A percentile compares a stretch with the other conserved stretches of the same genome.
These are phyloP conservation scores for Penicillium atrosanguineum DNA, from an alignment of 495 filamentous ascomycete species.

Conservation along the genomic window DNA sequence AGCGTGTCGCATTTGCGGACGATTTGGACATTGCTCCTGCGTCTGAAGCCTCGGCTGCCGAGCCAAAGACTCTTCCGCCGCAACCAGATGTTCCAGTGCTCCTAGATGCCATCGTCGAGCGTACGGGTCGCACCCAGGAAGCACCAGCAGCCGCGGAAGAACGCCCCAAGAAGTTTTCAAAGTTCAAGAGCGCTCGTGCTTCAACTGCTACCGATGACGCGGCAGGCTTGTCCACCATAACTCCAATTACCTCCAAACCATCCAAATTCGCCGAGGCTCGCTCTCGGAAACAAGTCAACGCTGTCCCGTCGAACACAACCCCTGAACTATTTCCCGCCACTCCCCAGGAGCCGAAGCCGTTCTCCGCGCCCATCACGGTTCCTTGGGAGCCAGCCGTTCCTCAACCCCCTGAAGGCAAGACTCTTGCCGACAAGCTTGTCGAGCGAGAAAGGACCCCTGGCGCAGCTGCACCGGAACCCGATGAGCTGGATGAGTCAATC, in stretches of 20 bases:
- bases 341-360: constrained; percentile 43
- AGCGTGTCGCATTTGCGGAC: constrained; percentile 79
- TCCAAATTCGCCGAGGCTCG: constrained; percentile 15
- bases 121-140: constrained; percentile 25
- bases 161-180: constrained; percentile 42
- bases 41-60: constrained; percentile 21
- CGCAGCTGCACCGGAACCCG: constrained; percentile 50
- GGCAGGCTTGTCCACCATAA: constrained; percentile 5
- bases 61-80: constrained; percentile 33
- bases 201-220: constrained; percentile 5
- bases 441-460: constrained; percentile 51
- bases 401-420: constrained; percentile 55
- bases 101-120: constrained; percentile 50
- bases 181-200: constrained; percentile 40
- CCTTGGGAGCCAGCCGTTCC: constrained; percentile 19
- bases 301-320: constrained; percentile 18
- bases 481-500: constrained; percentile 71
- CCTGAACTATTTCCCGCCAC: constrained; percentile 43
- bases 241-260: constrained; percentile 5
- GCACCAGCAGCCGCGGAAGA: constrained; percentile 5
- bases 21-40: constrained; percentile 68
- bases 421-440: constrained; percentile 56
- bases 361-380: constrained; percentile 45
- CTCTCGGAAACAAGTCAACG: constrained; percentile 18
- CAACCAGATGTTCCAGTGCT: constrained; percentile 36